Evolutionary conservation across 768 basidiomycete species (phyloP), one percentile per base, ranked within the genome.

Genomic region (Russula foetens): DNA sequence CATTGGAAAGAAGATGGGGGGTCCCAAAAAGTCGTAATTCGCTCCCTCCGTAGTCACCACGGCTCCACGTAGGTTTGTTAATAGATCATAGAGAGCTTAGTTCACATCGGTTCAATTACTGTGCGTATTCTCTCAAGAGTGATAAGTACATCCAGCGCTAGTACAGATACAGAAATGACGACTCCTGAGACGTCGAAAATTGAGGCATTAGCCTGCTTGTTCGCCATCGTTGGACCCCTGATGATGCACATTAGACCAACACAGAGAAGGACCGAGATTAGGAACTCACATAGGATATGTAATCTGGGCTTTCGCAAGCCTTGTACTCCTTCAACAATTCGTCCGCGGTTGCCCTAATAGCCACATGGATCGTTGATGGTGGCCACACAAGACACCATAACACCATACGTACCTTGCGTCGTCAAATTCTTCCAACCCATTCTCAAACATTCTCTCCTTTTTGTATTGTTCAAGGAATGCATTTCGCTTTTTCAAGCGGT

Each of bases 381-480:
- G 14, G 38, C 58, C 33, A 62, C 29, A 9, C 19, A 39, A 56
- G n/a, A 8, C 9, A n/a, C 45, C 23, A 11, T 12, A 51, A 15
- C 31, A n/a, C 4, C 28, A 26, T 9, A 64, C 80, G 60, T 68
- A 92, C 93, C 92, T 83, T n/a, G 97, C 90, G 74, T 97, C 93
- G 68, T 98, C 95, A 72, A 99, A 98, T 74, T 98, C 95, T 65
- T 95, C 92, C 65, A 98, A 72, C 2, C 86, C 86, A 70, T 95
- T 88, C 71, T 89, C 88, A 70, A 99, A 99, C 79, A 96, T 86
- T 69, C 88, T 88, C 73, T 98, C 94, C 71, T 92, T 93, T 77
- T 96, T 97, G 77, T 98, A 99, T 71, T 95, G 92, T 58, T 98
- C 94, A 74, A 99, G 72, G 73, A 96, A 98, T 2, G 97, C 97